These are phyloP conservation scores for Lactarius sp. DNA, from an alignment of 768 basidiomycete species.

Conservation along the genomic window DNA sequence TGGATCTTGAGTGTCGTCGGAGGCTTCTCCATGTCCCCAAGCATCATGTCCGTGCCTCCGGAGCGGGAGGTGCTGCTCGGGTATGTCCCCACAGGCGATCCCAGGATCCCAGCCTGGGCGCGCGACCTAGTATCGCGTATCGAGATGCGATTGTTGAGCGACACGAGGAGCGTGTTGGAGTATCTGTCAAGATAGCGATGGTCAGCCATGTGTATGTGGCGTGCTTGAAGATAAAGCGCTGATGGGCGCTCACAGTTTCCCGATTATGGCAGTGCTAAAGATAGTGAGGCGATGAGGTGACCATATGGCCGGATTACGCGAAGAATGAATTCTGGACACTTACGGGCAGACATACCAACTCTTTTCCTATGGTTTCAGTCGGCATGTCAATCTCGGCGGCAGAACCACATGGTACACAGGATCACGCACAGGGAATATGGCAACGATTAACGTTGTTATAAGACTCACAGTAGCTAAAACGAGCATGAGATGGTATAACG, in stretches of 20 bases:
- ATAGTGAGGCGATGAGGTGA: neutral
- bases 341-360: constrained; percentile 13
- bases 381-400: neutral
- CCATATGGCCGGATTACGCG: neutral
- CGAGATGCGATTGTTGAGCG: constrained; percentile 26
- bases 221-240: neutral
- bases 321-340: neutral
- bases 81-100: neutral
- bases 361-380: neutral
- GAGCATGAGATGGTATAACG: neutral
- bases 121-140: neutral
- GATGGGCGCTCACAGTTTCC: constrained; percentile 16
- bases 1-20: neutral
- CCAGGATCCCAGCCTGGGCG: neutral
- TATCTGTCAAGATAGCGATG: constrained; percentile 6
- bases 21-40: neutral
- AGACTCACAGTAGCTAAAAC: constrained; percentile 1
- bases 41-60: neutral
- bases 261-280: constrained; percentile 11
- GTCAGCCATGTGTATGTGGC: neutral
- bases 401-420: neutral
- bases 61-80: neutral
- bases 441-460: neutral
- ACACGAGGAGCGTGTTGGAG: constrained; percentile 30
- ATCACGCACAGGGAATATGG: constrained; percentile 4